Base-by-base conservation (phyloP, 768 basidiomycete species). In the Hygrocybe punicea region DNA sequence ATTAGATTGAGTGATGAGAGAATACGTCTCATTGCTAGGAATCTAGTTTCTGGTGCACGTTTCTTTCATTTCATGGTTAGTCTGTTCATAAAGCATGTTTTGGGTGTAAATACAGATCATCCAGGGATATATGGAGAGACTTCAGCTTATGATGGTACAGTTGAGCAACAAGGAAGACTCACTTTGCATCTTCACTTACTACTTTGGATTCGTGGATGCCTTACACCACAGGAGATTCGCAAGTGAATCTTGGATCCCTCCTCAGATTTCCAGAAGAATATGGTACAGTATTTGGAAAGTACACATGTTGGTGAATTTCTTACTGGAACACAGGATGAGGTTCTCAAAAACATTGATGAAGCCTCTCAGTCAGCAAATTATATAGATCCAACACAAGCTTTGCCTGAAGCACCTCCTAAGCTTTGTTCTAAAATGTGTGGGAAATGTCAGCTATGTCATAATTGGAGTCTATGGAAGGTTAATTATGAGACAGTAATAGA, bases 141-240 rank as follows among this genome's bases (percentile, higher is more conserved):
- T 11, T n/a, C 57, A 1, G 69, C 62, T 0, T 75, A 71, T 58
- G 69, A 70, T 63, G 69, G 68, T 2, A 67, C 63, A 0, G 68
- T 73, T 47, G 75, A 76, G 53, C 66, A 71, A 54, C 74, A 77
- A 60, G 74, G 73, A 1, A 37, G 67, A 4, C 55, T 73, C 0
- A 75, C 72, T 0, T 51, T 78, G 2, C 77, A 78, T 62, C 44
- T 76, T 2, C 75, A 78, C 58, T n/a, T 71, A n/a, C 34, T 77
- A 2, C 21, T 76, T 1, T 78, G 76, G 75, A 64, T 77, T 2
- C n/a, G 39, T 23, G 62, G 65, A 13, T 56, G 56, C 1, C 42
- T 68, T 0, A 60, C 69, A 4, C 76, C 73, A 5, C 66, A 76
- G 51, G 65, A 75, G 39, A 74, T 76, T 6, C 35, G 66, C 25